Base-by-base conservation (phyloP, 768 basidiomycete genomes). In the Kwoniella dendrophila region DNA sequence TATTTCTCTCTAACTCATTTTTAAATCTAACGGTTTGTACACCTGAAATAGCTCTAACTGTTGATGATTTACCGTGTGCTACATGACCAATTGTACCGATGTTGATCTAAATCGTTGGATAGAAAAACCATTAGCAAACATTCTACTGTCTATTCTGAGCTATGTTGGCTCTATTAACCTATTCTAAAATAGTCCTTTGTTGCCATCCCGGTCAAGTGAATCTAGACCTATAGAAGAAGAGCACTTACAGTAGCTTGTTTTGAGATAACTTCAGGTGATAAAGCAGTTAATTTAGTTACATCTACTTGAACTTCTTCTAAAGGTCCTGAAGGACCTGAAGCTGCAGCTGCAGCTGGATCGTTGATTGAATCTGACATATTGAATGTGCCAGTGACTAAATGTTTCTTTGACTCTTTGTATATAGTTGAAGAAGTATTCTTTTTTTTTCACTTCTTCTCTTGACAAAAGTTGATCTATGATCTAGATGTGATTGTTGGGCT, bases 1-100 rank as follows among this genome's bases (percentile, higher is more conserved):
- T 99, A 81, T 99, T 99, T 66, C 95, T 84, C 63, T 98, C 96
- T 59, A 98, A 86, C 81, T 99, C 96, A 80, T 97, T 98, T 84
- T 99, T 99, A 82, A 99, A 98, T 71, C 95, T 86, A 48, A 98
- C 96, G 18, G 96, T 98, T 86, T 90, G 89, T 18, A 97, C 95
- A 6, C 96, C 94, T 10, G 95, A 97, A 77, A 99, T 98, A 30
- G 96, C 96, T 82, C 97, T 94, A 61, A 98, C 95, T 58, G 97
- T 93, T 18, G 75, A 77, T 26, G 75, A 77, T 70, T 78, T 78
- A 61, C 77, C 78, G 70, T 77, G 78, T 20, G 95, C 95, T 84
- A 99, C 95, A 85, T 98, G 95, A 56, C 94, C 95, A 76, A 99
- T 99, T 24, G 94, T 99, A 69, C 92, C 94, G 53, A 62, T 62